phyloP scores from a whole-genome alignment of 306 rosid species.

The Astragalus membranaceus region DNA sequence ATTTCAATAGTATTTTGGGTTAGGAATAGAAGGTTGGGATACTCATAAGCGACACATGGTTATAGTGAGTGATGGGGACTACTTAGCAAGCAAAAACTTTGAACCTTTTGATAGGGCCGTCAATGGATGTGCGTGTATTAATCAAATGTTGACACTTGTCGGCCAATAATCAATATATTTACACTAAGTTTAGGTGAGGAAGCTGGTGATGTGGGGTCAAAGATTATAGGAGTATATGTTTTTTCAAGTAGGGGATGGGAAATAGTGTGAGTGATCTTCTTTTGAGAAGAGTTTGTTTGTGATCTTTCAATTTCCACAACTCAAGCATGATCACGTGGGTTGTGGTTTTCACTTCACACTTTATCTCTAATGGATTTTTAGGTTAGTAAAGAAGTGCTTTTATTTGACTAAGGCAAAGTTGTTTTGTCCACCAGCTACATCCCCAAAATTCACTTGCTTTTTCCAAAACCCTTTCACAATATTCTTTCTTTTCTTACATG shows the following conservation, averaged over 20 bases:
- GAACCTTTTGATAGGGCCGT: slow-evolving; percentile 5
- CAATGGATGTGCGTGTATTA: slow-evolving; percentile 28
- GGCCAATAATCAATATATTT: slow-evolving; percentile 26
- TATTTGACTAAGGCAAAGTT: slow-evolving; percentile 33
- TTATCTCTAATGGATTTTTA: slow-evolving; percentile 20
- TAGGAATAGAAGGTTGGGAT: slow-evolving; percentile 39
- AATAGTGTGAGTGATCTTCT: slow-evolving; percentile 27
- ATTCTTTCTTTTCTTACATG: slow-evolving; percentile 2
- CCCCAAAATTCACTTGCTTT: slow-evolving; percentile 20
- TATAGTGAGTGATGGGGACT: slow-evolving; percentile 47
- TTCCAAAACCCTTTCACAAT: not conserved
- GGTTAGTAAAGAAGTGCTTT: slow-evolving; percentile 18
- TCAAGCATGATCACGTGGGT: slow-evolving; percentile 70
- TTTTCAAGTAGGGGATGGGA: slow-evolving; percentile 4
- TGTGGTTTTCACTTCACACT: slow-evolving; percentile 42
- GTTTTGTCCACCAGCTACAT: slow-evolving; percentile 25
- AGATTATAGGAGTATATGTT: not conserved
- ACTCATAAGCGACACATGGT: slow-evolving; percentile 42
- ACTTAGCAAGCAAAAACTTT: slow-evolving; percentile 30
- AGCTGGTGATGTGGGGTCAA: slow-evolving; percentile 27
- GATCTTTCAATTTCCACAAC: slow-evolving; percentile 46
- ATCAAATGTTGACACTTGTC: slow-evolving; percentile 35
- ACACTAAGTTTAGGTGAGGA: slow-evolving; percentile 31
- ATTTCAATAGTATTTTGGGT: slow-evolving; percentile 43
- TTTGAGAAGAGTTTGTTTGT: slow-evolving; percentile 22